Percentiles rank a stretch among this genome's conserved stretches.
Conservation (phyloP, 1,284 basidiomycete genomes). For the Pascua sp. region DNA sequence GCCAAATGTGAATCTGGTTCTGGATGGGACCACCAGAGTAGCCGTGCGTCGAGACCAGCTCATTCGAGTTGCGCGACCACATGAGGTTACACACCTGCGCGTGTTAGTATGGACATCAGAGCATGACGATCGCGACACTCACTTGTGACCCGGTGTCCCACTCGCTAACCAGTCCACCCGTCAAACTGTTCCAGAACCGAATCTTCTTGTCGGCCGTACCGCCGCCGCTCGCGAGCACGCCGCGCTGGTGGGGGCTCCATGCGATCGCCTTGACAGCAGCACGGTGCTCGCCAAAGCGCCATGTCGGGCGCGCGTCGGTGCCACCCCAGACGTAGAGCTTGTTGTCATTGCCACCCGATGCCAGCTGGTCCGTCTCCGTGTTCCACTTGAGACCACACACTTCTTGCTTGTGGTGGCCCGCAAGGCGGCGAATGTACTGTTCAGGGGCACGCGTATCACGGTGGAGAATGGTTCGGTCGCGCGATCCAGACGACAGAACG, state of each 20-base stretch:
- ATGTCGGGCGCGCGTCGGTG: constrained; percentile 64
- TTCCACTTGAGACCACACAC: constrained; percentile 97
- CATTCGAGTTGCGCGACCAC: constrained; percentile 93
- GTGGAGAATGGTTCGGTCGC: constrained; percentile 86
- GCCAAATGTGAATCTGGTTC: constrained; percentile 98
- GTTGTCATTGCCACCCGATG: constrained; percentile 97
- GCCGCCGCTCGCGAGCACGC: constrained; percentile 91
- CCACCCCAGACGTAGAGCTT: constrained; percentile 95
- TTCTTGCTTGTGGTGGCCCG: constrained; percentile 82
- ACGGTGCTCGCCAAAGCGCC: constrained; percentile 93
- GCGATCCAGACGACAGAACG: constrained; percentile 83
- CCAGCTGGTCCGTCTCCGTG: constrained; percentile 66
- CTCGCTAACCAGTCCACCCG: constrained; percentile 77
- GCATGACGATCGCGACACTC: constrained; percentile 29
- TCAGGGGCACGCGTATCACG: constrained; percentile 75
- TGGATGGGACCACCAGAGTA: constrained; percentile 90
- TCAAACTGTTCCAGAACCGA: constrained; percentile 92
- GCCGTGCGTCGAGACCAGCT: constrained; percentile 95
- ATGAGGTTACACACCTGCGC: constrained; percentile 90
- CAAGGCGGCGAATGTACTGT: constrained; percentile 71
- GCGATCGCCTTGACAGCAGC: constrained; percentile 97
- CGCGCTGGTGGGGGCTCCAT: constrained; percentile 93
- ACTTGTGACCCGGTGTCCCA: constrained; percentile 92
- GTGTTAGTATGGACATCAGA: background rate
- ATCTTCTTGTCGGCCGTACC: constrained; percentile 98